Conservation (phyloP, 2,329 filamentous ascomycete species). For the Didymellaceae sp. region DNA sequence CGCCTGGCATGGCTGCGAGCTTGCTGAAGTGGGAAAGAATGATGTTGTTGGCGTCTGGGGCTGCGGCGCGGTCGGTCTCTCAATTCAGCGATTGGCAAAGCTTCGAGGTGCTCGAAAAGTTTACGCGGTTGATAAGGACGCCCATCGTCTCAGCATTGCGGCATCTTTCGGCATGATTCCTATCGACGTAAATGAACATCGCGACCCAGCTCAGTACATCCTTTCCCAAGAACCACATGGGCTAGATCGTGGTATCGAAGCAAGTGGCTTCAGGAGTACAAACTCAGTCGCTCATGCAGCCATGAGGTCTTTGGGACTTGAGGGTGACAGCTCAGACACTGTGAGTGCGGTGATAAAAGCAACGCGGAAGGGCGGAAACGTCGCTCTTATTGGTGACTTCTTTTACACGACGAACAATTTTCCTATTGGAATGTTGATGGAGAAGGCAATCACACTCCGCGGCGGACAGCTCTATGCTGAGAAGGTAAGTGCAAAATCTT, state of each 20-base stretch:
- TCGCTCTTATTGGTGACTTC: constrained; percentile 17
- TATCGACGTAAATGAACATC: constrained; percentile 4
- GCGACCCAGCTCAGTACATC: constrained; percentile 4
- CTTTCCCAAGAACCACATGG: constrained; percentile 9
- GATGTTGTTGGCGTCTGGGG: constrained; percentile 41
- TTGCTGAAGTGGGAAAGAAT: constrained; percentile 16
- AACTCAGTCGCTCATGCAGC: constrained; percentile 1
- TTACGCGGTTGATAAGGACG: constrained; percentile 38
- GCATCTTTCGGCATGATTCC: constrained; percentile 10
- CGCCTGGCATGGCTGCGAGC: constrained; percentile 6
- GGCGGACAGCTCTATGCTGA: constrained; percentile 10
- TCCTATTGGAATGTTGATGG: not conserved
- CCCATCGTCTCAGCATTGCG: constrained; percentile 4
- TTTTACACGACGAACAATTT: constrained; percentile 11
- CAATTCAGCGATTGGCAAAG: constrained; percentile 38
- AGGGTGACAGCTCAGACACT: constrained; percentile 13
- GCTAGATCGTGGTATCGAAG: constrained; percentile 11
- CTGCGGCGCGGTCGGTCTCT: constrained; percentile 41
- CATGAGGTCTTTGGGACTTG: constrained; percentile 6
- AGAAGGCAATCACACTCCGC: constrained; percentile 9
- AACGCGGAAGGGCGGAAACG: constrained; percentile 12
- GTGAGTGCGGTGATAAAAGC: constrained; percentile 17
- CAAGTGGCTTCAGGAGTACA: constrained; percentile 13
- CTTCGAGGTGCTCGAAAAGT: constrained; percentile 38
- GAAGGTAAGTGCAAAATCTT: too few species aligned